phyloP scores from a whole-genome alignment of 768 basidiomycete species.

The Dictyophora rubrovolvata region DNA sequence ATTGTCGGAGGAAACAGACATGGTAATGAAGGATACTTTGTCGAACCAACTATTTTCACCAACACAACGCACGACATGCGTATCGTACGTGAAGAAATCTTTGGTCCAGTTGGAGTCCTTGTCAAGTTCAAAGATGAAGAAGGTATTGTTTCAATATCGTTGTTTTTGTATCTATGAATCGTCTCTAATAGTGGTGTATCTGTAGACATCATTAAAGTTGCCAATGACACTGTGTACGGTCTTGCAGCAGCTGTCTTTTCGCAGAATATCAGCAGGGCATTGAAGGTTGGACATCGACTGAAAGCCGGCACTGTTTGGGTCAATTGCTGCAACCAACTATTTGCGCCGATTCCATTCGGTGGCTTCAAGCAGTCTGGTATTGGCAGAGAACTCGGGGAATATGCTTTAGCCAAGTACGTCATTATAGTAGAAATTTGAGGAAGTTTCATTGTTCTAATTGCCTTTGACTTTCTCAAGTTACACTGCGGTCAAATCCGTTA shows the following conservation, averaged over 20 bases:
- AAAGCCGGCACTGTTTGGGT: constrained; percentile 79
- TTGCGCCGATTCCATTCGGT: constrained; percentile 64
- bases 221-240: constrained; percentile 84
- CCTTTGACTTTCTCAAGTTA: constrained; percentile 30
- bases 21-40: constrained; percentile 58
- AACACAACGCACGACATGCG: constrained; percentile 59
- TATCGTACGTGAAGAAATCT: constrained; percentile 69
- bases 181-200: background rate
- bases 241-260: constrained; percentile 85
- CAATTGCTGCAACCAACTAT: constrained; percentile 35
- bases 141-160: constrained; percentile 13
- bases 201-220: constrained; percentile 50
- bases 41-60: constrained; percentile 69
- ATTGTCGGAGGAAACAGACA: constrained; percentile 51
- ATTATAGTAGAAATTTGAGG: background rate
- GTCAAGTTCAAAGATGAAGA: constrained; percentile 63
- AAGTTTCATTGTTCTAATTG: background rate
- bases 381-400: constrained; percentile 72
- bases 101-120: constrained; percentile 70
- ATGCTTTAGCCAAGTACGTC: constrained; percentile 53
- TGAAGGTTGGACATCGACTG: constrained; percentile 61
- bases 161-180: background rate
- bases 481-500: constrained; percentile 60
- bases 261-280: constrained; percentile 62
- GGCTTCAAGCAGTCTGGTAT: constrained; percentile 81